Conservation (phyloP, 305 asterid species). For the Salvia sclarea region DNA sequence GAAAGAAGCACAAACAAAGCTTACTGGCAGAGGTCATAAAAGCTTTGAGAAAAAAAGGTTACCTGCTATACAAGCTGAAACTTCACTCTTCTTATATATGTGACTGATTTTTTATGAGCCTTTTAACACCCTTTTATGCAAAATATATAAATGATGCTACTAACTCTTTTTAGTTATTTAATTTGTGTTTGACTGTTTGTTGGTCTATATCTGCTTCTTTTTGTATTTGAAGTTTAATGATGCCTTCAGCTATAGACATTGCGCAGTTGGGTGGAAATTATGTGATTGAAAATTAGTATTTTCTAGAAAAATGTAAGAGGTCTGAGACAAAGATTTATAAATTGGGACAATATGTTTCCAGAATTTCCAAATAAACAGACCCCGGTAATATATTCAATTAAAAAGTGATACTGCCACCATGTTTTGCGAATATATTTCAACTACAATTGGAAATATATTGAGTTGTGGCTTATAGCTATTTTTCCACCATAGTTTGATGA, state of each 20-base stretch:
- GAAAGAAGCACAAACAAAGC: conserved; percentile 73
- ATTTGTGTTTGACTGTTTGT: conserved; percentile 21
- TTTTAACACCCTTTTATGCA: conserved; percentile 11
- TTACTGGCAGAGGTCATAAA: conserved; percentile 57
- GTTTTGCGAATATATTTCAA: too few species aligned
- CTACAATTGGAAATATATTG: too few species aligned
- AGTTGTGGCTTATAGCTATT: too few species aligned
- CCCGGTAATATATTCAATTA: too few species aligned
- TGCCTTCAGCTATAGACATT: not conserved
- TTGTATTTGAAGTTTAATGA: not conserved
- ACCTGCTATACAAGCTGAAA: conserved; percentile 24
- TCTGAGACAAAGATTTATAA: not conserved
- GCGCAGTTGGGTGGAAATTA: not conserved
- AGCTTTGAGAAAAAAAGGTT: conserved; percentile 75
- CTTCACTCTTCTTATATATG: not conserved
- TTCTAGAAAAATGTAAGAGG: not conserved
- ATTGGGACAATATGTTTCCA: not conserved
- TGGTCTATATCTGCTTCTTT: not conserved
- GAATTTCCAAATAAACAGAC: conserved; percentile 1
- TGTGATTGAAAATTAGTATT: not conserved
- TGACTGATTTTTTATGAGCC: not conserved
- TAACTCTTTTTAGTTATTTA: conserved; percentile 13
- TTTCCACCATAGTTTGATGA: too few species aligned
- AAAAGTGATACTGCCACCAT: too few species aligned
- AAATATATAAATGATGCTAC: not conserved